Evolutionary conservation across 1,284 basidiomycete genomes (phyloP).

Genomic region (Trichosporon sp.): DNA sequence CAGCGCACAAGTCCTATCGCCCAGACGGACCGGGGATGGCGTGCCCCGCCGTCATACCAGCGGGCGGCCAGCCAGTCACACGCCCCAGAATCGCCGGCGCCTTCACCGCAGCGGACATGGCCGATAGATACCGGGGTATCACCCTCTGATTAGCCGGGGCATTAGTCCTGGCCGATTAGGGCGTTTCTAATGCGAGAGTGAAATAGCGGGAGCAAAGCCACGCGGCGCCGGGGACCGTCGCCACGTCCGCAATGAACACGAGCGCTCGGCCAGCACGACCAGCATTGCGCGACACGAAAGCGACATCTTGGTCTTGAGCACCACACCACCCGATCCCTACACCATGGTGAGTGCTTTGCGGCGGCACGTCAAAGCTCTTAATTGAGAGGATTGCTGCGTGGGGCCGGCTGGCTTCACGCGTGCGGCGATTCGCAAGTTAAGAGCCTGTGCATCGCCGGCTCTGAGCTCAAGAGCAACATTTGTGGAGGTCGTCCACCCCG

Average conservation of each 20-base stretch:
- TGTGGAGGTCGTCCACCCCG: background rate
- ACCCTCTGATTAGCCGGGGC: background rate
- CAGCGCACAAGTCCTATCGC: background rate
- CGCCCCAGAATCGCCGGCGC: background rate
- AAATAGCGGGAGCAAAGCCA: background rate
- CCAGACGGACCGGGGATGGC: background rate
- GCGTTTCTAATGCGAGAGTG: background rate
- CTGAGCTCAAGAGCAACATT: background rate
- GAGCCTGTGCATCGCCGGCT: too few species aligned
- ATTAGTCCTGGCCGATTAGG: background rate
- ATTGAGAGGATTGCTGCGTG: background rate
- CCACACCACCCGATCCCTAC: background rate
- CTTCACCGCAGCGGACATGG: background rate
- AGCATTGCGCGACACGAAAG: conserved; percentile 2
- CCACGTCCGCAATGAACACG: conserved; percentile 2
- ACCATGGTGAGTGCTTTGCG: conserved; percentile 10
- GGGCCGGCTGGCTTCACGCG: too few species aligned
- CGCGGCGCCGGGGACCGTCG: background rate
- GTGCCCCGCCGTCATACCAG: background rate
- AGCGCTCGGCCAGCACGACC: background rate
- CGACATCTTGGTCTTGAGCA: background rate
- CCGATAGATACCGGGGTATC: background rate
- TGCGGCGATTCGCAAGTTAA: too few species aligned
- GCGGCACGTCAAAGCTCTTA: too few species aligned
- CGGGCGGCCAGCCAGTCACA: background rate